Conservation (phyloP, 2,329 filamentous ascomycete species). For the Lachnellula cervina region DNA sequence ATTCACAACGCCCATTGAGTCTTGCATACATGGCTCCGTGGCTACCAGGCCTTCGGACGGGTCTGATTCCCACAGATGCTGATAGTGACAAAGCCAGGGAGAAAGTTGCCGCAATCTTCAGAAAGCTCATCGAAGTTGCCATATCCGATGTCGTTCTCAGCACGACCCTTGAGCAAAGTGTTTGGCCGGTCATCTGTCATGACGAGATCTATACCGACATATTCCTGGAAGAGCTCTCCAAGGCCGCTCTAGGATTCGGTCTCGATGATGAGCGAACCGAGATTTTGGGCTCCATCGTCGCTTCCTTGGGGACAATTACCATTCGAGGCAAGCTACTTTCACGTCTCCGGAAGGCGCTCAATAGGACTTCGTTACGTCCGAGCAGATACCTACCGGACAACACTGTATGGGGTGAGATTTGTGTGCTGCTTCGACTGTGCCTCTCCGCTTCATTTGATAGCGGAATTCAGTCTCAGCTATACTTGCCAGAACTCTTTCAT, state of each 20-base stretch:
- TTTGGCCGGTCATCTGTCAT: slow-evolving; percentile 60
- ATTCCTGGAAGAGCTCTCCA: slow-evolving; percentile 62
- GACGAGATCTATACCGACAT: slow-evolving; percentile 64
- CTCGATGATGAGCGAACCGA: slow-evolving; percentile 56
- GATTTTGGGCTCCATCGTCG: slow-evolving; percentile 56
- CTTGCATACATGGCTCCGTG: slow-evolving; percentile 67
- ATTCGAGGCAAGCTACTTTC: slow-evolving; percentile 62
- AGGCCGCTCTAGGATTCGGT: slow-evolving; percentile 55
- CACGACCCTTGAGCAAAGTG: slow-evolving; percentile 58
- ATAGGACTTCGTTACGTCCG: slow-evolving; percentile 61
- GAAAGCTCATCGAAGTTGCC: slow-evolving; percentile 62
- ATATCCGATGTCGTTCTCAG: slow-evolving; percentile 55
- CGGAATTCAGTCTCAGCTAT: slow-evolving; percentile 62
- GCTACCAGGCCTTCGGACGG: slow-evolving; percentile 57
- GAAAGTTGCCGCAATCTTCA: slow-evolving; percentile 57
- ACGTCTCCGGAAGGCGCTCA: slow-evolving; percentile 60
- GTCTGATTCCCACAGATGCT: slow-evolving; percentile 51
- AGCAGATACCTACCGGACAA: slow-evolving; percentile 63
- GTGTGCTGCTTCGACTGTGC: slow-evolving; percentile 61
- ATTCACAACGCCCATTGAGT: slow-evolving; percentile 62
- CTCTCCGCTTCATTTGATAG: slow-evolving; percentile 63
- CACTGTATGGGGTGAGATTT: slow-evolving; percentile 64
- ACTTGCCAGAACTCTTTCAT: slow-evolving; percentile 65
- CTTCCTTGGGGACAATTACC: slow-evolving; percentile 60
- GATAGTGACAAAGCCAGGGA: slow-evolving; percentile 64